Evolutionary conservation across 176 grass and related monocot species (phyloP), one percentile per base, ranked within the genome.

Genomic region (Tuctoria greenei): DNA sequence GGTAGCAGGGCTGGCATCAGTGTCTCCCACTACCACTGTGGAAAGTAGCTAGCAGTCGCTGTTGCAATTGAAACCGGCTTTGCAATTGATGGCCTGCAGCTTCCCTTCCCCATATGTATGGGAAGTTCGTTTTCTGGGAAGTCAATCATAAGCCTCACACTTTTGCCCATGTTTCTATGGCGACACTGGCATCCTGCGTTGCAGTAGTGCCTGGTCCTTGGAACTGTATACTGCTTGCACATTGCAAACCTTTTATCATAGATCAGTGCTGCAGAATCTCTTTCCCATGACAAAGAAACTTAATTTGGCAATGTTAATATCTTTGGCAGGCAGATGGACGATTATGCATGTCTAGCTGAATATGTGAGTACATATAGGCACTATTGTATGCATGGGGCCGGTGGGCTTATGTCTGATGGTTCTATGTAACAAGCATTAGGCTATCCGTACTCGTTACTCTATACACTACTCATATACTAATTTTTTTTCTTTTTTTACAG

Each of bases 1-100:
- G 67, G 45, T 47, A 47, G 45, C 16, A 47, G 45, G 45, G 70
- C 17, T 36, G 17, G 21, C 21, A n/a, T n/a, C n/a, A 46, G 43
- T 69, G 65, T 58, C 66, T 77, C 84, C 72, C 85, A 86, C 84
- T 68, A 69, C 36, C 69, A 42, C 64, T 81, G 71, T 46, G 57
- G 23, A 86, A 86, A 75, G 51, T 23, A 85, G 35, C 55, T 23
- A 85, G 35, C 55, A 64, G n/a, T 20, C 69, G 63, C 27, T 27
- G 25, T 43, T 55, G 45, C 37, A 39, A 14, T 44, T 61, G 28
- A 75, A 68, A 62, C 4, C 13, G 46, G 78, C 84, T 40, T 49
- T 81, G 64, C 64, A 41, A 26, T 79, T 86, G 55, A 61, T 61
- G 69, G 41, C 69, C 35, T 67, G 69, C 69, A 67, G 68, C 82